A percentile compares a stretch with the other conserved stretches of the same genome.
Evolutionary conservation across 495 filamentous ascomycete genomes (phyloP).

Genomic region (Cryomyces minteri): DNA sequence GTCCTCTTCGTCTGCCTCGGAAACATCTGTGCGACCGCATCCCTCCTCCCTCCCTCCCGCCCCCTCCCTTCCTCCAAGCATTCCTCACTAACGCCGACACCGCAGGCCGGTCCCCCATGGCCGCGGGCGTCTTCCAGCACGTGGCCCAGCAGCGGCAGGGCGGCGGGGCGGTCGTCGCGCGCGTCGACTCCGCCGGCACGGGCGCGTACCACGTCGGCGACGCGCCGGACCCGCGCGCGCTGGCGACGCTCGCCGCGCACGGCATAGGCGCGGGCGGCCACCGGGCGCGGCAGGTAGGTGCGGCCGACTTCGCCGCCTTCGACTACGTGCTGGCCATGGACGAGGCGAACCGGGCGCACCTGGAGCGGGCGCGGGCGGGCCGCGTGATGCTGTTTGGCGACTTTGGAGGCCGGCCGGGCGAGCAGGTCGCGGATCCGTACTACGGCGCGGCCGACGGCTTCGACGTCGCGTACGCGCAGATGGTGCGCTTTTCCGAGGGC

Average conservation of each 20-base stretch:
- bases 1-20: constrained; percentile 93
- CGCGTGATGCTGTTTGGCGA: constrained; percentile 72
- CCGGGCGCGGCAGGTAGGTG: constrained; percentile 51
- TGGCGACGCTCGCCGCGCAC: constrained; percentile 57
- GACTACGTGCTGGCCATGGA: constrained; percentile 97
- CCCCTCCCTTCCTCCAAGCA: constrained; percentile 20
- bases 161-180: constrained; percentile 34
- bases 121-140: constrained; percentile 75
- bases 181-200: constrained; percentile 81
- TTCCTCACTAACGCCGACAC: background rate
- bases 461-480: constrained; percentile 70
- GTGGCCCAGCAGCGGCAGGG: constrained; percentile 32
- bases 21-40: constrained; percentile 53
- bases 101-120: constrained; percentile 59
- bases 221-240: constrained; percentile 57
- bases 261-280: constrained; percentile 64
- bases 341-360: constrained; percentile 54
- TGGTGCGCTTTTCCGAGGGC: constrained; percentile 55
- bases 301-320: constrained; percentile 60
- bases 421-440: constrained; percentile 80
- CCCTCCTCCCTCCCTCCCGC: too few relatives aligned
- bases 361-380: constrained; percentile 37
- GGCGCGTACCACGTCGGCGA: constrained; percentile 63
- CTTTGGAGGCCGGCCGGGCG: constrained; percentile 47
- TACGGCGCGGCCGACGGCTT: constrained; percentile 76